These are phyloP conservation scores for Meira miltonrushii DNA, from an alignment of 1,284 basidiomycete species.

Conservation along the genomic window DNA sequence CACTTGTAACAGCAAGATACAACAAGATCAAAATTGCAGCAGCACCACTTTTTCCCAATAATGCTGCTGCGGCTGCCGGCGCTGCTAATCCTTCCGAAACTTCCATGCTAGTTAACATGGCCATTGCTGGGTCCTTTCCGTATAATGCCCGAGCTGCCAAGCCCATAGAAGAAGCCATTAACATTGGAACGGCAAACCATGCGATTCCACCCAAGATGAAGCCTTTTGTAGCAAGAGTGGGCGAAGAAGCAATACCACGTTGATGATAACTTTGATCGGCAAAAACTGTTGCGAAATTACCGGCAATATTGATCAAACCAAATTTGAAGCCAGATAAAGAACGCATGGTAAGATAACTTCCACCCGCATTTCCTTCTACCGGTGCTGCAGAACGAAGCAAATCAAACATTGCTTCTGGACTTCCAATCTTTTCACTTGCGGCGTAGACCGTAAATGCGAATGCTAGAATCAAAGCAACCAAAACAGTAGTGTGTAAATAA, in stretches of 20 bases:
- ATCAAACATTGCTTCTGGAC: conserved; percentile 38
- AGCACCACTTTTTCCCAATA: conserved; percentile 66
- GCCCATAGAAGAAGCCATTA: conserved; percentile 61
- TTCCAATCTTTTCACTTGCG: conserved; percentile 53
- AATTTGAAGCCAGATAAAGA: conserved; percentile 77
- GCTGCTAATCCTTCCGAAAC: conserved; percentile 43
- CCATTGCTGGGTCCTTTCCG: conserved; percentile 31
- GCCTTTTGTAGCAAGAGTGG: conserved; percentile 76
- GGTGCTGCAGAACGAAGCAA: conserved; percentile 58
- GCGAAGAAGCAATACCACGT: conserved; percentile 77
- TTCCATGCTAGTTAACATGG: conserved; percentile 26
- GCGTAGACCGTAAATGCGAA: conserved; percentile 70
- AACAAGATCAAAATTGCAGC: conserved; percentile 73
- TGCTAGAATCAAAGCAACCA: conserved; percentile 50
- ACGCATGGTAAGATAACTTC: conserved; percentile 70
- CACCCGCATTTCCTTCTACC: conserved; percentile 61
- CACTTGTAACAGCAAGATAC: conserved; percentile 63
- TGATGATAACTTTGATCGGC: conserved; percentile 64
- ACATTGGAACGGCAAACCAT: conserved; percentile 64
- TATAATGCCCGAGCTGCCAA: conserved; percentile 59
- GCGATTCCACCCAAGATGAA: conserved; percentile 80
- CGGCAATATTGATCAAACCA: conserved; percentile 71
- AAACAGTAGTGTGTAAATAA: conserved; percentile 46
- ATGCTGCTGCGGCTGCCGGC: conserved; percentile 62
- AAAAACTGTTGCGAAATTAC: conserved; percentile 31